Evolutionary conservation across 345 rosid species (phyloP), one percentile per base, ranked within the genome.

Genomic region (Chamaenerion angustifolium): DNA sequence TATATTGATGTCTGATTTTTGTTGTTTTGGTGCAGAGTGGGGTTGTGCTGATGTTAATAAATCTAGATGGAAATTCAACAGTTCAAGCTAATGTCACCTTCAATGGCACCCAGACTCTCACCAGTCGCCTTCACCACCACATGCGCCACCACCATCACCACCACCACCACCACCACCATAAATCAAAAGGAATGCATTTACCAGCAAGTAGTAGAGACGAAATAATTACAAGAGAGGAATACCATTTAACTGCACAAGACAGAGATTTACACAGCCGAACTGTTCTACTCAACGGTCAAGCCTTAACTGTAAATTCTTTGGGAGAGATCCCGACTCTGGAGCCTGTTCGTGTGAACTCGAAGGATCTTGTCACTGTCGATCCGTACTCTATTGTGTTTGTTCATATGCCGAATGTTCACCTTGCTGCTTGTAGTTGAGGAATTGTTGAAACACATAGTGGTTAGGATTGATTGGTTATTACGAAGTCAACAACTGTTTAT

Each of bases 241-340:
- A 88, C 55, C 98, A 82, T 70, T 68, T 92, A 48, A 82, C 77
- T 46, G 73, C 88, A 12, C 62, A 85, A 54, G 86, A 84, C 48
- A 86, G 93, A 48, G 50, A 92, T 59, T 53, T 88, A 64, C 96
- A 82, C 25, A 84, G 94, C 77, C 94, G 71, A 70, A 71, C 59
- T 14, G 70, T 92, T 80, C 76, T 80, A 59, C 96, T 88, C 9
- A 92, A 88, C 41, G 93, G 94, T 46, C 70, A 84, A n/a, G 55
- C 43, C 48, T 65, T 92, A 55, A 62, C 62, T 37, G 78, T 92
- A 65, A 69, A 60, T 60, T 65, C 84, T 11, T 35, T 55, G 3
- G 95, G 95, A 42, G 78, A 71, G 57, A 76, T 88, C 49, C 99
- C 96, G 52, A 51, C 64, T 8, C 48, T 92, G 53, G 71, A 77